Evolutionary conservation across 768 basidiomycete species (phyloP), one percentile per base, ranked within the genome.

Genomic region (Russula ochroleuca): DNA sequence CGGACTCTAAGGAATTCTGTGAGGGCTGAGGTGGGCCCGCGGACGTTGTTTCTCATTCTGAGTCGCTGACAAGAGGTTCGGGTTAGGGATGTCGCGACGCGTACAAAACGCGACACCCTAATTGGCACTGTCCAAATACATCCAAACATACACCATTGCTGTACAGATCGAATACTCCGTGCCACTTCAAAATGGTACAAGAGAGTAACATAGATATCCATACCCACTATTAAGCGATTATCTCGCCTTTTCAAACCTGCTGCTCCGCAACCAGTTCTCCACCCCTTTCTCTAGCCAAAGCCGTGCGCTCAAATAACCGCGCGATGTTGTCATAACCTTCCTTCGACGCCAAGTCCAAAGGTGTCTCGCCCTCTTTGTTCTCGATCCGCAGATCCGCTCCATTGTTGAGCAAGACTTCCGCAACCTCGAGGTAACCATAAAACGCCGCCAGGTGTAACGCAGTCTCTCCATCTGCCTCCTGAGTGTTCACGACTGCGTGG

Each of bases 21-120:
- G 14, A 94, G 75, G 0, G 92, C 92, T 23, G 90, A 92, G 0
- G 88, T 84, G 2, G 92, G 92, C 0, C 92, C 92, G 14, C 87
- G 83, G 48, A 93, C 84, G 63, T 88, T 88, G 72, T 83, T 83
- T 38, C 50, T 67, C 63, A 66, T 66, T 53, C 2, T 55, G 8
- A 28, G 38, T 3, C 21, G 11, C 45, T 3, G 48, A 25, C 14
- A 49, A 25, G 48, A 49, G 48, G 48, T 25, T 49, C 14, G 38
- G 19, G 37, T 38, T 23, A 37, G 57, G 37, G 25, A 59, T 21
- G 19, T 45, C 31, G 25, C 50, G 38, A 25, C 33, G 57, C 45
- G 57, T 35, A 41, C 43, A 8, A 40, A 38, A 5, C 45, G 23
- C 59, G 59, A 52, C 50, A 5, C n/a, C 31, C n/a, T 41, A 31